A percentile compares a stretch with the other conserved stretches of the same genome.
Evolutionary conservation across 371 early-diverging fungal genomes (phyloP).

Genomic region (Coemansia sp.): DNA sequence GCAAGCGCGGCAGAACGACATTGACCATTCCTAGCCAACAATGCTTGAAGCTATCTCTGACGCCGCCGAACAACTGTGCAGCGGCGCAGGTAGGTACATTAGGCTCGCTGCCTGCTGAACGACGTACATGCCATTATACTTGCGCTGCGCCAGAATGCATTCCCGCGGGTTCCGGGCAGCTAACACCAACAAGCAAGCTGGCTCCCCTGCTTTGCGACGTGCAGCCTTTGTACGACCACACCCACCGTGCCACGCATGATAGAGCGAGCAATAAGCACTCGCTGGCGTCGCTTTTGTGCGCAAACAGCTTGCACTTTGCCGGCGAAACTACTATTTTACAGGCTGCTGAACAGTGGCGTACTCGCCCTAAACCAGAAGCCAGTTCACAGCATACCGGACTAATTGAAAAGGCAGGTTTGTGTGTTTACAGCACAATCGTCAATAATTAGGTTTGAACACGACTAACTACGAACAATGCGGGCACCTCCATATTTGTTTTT

Average conservation of each 20-base stretch:
- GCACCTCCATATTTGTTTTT: too few relatives aligned
- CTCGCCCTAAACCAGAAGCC: not conserved
- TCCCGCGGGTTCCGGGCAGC: not conserved
- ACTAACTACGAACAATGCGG: too few relatives aligned
- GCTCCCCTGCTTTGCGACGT: not conserved
- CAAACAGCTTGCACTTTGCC: not conserved
- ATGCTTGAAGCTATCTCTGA: not conserved
- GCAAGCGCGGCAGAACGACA: not conserved
- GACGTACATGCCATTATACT: too few relatives aligned
- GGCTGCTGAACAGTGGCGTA: not conserved
- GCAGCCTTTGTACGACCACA: not conserved
- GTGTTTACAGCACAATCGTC: not conserved
- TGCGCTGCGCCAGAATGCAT: not conserved
- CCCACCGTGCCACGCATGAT: too few relatives aligned
- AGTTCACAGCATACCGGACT: not conserved
- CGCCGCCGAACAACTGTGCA: not conserved
- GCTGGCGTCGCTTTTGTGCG: not conserved
- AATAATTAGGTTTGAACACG: too few relatives aligned
- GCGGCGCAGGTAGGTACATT: not conserved
- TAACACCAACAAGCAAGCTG: not conserved
- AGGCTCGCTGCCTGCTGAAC: not conserved
- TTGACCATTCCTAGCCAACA: not conserved
- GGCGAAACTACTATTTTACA: not conserved
- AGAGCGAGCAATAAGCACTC: not conserved
- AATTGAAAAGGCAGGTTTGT: constrained; percentile 1